Evolutionary conservation across 352 stramenopile genomes (phyloP), one percentile per base, ranked within the genome.

Genomic region (Phytophthora foliorum): DNA sequence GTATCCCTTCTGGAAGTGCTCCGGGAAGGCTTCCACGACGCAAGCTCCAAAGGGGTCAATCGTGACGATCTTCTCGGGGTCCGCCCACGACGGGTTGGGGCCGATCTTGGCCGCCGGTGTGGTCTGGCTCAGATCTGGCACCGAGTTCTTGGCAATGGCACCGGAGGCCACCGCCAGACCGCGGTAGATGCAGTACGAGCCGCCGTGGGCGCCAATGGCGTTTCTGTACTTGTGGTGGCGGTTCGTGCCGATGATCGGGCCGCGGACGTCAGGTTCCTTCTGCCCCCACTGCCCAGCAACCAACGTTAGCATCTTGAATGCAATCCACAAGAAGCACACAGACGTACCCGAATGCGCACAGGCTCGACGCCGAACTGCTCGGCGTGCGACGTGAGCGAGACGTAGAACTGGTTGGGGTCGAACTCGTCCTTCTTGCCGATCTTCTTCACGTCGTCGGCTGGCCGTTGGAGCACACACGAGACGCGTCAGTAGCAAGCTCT

Each of bases 181-280:
- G 25, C 97, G 98, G 69, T 99, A 99, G 69, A 99, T 96, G 71
- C 96, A 99, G 81, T 99, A 99, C 22, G 91, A 98, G 17, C 98
- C 98, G 19, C 93, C 93, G 70, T 99, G 98, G 0, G 98, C 98
- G 8, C 98, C 98, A 67, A 99, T 99, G 50, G 97, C 97, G 76
- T 99, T 99, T 31, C 97, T 86, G 68, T 99, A 98, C 53, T 95
- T 92, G 59, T 97, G 90, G 77, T 99, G 95, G 59, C 96, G 90
- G 57, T 98, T 98, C 4, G 97, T 99, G 52, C 94, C 97, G 72
- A 99, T 98, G 68, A 99, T 87, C 13, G 97, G 97, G 39, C 94
- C 97, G 29, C 95, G 91, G 41, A 98, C 84, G 24, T 93, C 72
- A 25, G 97, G 91, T 72, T 97, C 88, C 50, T 92, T 88, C 75